Base-by-base conservation (phyloP, 2,329 filamentous ascomycete species). In the Sporothrix schenckii region DNA sequence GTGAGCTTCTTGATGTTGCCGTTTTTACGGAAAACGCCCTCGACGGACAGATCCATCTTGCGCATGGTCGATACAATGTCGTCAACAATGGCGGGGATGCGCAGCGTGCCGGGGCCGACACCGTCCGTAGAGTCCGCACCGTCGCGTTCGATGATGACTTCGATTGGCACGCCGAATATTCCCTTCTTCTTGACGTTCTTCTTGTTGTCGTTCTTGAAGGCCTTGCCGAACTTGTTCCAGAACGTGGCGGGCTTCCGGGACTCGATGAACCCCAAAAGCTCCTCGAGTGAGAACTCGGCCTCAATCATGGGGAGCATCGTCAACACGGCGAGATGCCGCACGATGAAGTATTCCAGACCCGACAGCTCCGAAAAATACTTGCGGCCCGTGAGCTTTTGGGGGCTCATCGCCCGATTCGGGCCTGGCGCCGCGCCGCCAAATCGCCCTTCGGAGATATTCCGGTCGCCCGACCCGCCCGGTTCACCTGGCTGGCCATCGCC, bases 21-120 rank as follows among this genome's bases (percentile, higher is more conserved):
- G 77, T 98, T 99, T 86, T 99, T 99, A 75, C 95, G 90, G 87
- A 99, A 99, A 27, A 99, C 94, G 76, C 95, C 95, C 80, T 99
- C 95, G 1, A 99, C 93, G 1, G 94, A 98, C 83, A 99, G 93
- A 79, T 99, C 95, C 93, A 99, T 98, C 80, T 94, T 95, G 76
- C 94, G 90, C 92, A 99, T 97, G 14, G 94, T 93, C 4, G 92
- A 91, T 50, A 99, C 91, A 65, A 94, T 90, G 78, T 97, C 94
- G 77, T 98, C 94, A n/a, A 99, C 87, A 68, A 99, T 85, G n/a
- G 93, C 92, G 2, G 95, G 95, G 54, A 99, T 92, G 68, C 93
- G 91, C 70, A 99, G 85, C 16, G 93, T 91, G 21, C 94, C 94
- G 13, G 95, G 94, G 0, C 95, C 95, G 72, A 99, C 92, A 49